These are phyloP conservation scores for Euphorbia celastroides DNA, from an alignment of 441 rosid genomes.

Conservation along the genomic window DNA sequence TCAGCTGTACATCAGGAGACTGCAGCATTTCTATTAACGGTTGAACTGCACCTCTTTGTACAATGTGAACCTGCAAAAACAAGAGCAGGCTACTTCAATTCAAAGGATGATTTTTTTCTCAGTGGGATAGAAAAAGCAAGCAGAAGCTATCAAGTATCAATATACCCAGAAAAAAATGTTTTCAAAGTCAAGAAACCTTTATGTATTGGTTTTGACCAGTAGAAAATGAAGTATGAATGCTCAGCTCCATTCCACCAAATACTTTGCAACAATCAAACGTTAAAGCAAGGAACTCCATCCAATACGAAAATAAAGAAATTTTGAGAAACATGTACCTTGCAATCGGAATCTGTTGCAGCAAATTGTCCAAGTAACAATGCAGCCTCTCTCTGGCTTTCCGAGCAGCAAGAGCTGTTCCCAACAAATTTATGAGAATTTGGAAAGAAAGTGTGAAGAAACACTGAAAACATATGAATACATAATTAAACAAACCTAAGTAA, in stretches of 20 bases:
- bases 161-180: no score
- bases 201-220: background rate
- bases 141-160: no score
- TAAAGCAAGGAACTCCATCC: slow-evolving; percentile 6
- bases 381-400: slow-evolving; percentile 98
- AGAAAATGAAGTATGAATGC: background rate
- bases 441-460: background rate
- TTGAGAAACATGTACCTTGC: slow-evolving; percentile 55
- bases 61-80: slow-evolving; percentile 81
- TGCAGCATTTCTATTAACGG: slow-evolving; percentile 97
- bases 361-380: slow-evolving; percentile 97
- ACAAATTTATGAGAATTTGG: slow-evolving; percentile 8
- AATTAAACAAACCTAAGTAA: slow-evolving; percentile 58
- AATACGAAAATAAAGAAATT: background rate
- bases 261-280: slow-evolving; percentile 10
- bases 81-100: slow-evolving; percentile 5
- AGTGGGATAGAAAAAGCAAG: background rate
- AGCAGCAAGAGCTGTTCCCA: slow-evolving; percentile 74
- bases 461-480: slow-evolving; percentile 10
- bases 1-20: slow-evolving; percentile 79
- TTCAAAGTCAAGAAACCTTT: slow-evolving; percentile 3
- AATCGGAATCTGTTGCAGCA: slow-evolving; percentile 97
- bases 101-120: no score
- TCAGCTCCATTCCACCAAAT: background rate
- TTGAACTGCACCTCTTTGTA: slow-evolving; percentile 93